Evolutionary conservation across 2,329 filamentous ascomycete genomes (phyloP).

Genomic region (Colletotrichum sp.): DNA sequence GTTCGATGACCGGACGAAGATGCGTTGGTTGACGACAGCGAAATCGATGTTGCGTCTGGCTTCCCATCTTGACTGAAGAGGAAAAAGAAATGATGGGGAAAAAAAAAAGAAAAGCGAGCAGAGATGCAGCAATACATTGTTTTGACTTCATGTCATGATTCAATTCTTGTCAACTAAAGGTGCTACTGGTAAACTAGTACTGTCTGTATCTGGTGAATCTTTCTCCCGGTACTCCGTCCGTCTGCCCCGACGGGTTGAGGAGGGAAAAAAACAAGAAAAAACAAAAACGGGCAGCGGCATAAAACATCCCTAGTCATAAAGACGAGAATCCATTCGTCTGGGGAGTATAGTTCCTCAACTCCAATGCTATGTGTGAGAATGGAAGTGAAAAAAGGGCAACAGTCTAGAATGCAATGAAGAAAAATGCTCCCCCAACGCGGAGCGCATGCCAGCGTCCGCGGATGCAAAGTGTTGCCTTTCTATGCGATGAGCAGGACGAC

Average conservation of each 20-base stretch:
- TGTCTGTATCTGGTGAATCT: not conserved
- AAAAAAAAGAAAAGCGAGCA: not conserved
- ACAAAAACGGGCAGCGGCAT: not conserved
- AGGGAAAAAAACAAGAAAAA: not conserved
- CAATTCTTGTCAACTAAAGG: not conserved
- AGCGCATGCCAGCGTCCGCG: constrained; percentile 1
- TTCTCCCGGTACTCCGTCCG: not conserved
- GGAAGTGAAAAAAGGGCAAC: not conserved
- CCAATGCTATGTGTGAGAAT: constrained; percentile 11
- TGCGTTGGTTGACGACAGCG: not conserved
- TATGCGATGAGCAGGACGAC: not conserved
- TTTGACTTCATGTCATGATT: not conserved
- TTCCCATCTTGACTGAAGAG: not conserved
- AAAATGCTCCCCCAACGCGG: not conserved
- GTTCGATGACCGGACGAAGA: not conserved
- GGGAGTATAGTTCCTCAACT: not conserved
- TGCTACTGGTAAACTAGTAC: constrained; percentile 5
- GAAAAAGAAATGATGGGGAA: not conserved
- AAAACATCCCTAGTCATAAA: constrained; percentile 3
- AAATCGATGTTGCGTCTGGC: not conserved
- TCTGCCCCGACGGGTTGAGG: not conserved
- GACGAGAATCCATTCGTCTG: not conserved
- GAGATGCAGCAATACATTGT: not conserved
- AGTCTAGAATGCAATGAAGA: constrained; percentile 2
- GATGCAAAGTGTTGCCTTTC: constrained; percentile 11